Evolutionary conservation across 108 stramenopile species (phyloP).

Genomic region (Fistulifera solaris): DNA sequence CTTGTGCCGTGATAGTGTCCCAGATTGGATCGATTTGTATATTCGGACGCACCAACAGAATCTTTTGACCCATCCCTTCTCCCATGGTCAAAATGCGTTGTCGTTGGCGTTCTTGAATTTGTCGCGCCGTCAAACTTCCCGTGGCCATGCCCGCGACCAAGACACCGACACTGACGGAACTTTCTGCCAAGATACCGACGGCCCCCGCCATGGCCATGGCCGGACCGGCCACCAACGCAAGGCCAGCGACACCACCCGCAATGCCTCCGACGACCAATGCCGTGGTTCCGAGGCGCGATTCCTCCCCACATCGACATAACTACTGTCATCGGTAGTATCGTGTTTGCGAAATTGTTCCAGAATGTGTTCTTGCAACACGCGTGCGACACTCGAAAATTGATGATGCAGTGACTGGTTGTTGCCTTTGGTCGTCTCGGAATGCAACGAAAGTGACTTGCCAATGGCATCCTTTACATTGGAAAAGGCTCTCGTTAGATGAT

Average conservation of each 20-base stretch:
- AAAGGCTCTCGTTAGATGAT: conserved; percentile 17
- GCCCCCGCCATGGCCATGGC: conserved; percentile 27
- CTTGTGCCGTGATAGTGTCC: conserved; percentile 43
- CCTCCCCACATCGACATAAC: background rate
- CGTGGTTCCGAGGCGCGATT: background rate
- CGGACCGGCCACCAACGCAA: conserved; percentile 40
- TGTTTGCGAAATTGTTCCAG: conserved; percentile 11
- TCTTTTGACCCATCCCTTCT: conserved; percentile 30
- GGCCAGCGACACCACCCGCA: conserved; percentile 53
- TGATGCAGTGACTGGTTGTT: conserved; percentile 6
- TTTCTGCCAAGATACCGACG: conserved; percentile 47
- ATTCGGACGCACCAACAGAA: conserved; percentile 64
- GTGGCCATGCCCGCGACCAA: conserved; percentile 58
- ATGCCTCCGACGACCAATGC: conserved; percentile 35
- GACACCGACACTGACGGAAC: conserved; percentile 51
- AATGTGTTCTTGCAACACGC: conserved; percentile 45
- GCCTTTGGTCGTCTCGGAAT: background rate
- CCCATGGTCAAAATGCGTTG: conserved; percentile 44
- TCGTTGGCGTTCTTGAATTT: conserved; percentile 40
- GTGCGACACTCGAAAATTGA: conserved; percentile 31
- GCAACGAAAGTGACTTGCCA: background rate
- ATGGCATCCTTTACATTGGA: conserved; percentile 15
- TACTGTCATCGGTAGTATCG: background rate
- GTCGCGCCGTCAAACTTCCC: conserved; percentile 36
- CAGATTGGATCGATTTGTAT: conserved; percentile 64